Conservation (phyloP, 2,329 filamentous ascomycete genomes). For the Lachnellula cervina region DNA sequence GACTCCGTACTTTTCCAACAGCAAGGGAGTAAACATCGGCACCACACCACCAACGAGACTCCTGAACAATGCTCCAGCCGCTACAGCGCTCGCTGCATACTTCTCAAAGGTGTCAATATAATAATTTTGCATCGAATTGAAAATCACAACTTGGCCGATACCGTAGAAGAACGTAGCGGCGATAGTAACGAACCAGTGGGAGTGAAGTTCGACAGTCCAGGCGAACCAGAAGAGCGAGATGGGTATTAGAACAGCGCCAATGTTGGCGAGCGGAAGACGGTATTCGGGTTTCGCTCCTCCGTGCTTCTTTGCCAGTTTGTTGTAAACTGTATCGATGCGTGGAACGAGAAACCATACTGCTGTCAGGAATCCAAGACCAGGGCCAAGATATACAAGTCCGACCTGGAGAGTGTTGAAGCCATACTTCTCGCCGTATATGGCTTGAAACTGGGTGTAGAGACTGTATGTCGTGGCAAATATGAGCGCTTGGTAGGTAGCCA, state of each 20-base stretch:
- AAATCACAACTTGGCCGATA: slow-evolving; percentile 47
- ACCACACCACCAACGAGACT: slow-evolving; percentile 42
- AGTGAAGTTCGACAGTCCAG: slow-evolving; percentile 49
- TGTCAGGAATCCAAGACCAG: slow-evolving; percentile 32
- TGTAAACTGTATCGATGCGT: slow-evolving; percentile 44
- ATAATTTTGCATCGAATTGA: slow-evolving; percentile 50
- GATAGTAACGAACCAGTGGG: slow-evolving; percentile 54
- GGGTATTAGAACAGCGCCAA: slow-evolving; percentile 50
- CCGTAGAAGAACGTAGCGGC: slow-evolving; percentile 45
- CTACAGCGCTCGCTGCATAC: slow-evolving; percentile 46
- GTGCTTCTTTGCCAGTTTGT: slow-evolving; percentile 37
- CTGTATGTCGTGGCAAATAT: slow-evolving; percentile 52
- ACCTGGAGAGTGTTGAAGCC: slow-evolving; percentile 40
- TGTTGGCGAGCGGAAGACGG: slow-evolving; percentile 42
- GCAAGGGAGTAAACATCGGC: slow-evolving; percentile 39
- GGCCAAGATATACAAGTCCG: slow-evolving; percentile 35
- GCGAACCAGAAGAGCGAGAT: slow-evolving; percentile 55
- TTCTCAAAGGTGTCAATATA: slow-evolving; percentile 48
- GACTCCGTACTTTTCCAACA: slow-evolving; percentile 42
- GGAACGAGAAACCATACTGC: slow-evolving; percentile 36
- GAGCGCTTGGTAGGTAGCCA: slow-evolving; percentile 50
- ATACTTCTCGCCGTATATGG: slow-evolving; percentile 46
- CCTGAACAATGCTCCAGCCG: slow-evolving; percentile 44
- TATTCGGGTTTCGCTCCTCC: slow-evolving; percentile 35
- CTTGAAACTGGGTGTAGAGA: slow-evolving; percentile 50